These are phyloP conservation scores for Pascua guehoae DNA, from an alignment of 1,284 basidiomycete species.

Conservation along the genomic window DNA sequence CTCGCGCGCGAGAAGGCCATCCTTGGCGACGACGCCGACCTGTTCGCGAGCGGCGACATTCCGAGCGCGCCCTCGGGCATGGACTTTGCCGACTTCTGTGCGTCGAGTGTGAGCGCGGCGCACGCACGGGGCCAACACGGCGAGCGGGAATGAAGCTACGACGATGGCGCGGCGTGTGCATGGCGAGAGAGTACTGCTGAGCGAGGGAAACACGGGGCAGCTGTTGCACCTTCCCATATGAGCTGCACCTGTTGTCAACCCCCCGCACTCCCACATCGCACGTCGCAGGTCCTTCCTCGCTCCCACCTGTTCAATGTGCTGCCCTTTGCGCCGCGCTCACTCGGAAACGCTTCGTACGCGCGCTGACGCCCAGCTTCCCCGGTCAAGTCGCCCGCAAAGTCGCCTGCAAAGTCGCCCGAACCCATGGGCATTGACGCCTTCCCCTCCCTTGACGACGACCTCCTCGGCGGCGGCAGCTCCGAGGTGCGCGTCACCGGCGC, in stretches of 20 bases:
- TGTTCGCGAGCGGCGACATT: constrained; percentile 40
- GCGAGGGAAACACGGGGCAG: too few species aligned
- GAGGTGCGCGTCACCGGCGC: constrained; percentile 73
- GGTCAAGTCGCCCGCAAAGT: constrained; percentile 5
- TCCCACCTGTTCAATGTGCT: too few species aligned
- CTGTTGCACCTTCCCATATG: too few species aligned
- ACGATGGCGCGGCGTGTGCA: neutral
- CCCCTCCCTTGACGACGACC: constrained; percentile 58
- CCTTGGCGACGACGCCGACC: constrained; percentile 48
- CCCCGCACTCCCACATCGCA: too few species aligned
- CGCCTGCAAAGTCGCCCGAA: neutral
- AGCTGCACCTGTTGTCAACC: too few species aligned
- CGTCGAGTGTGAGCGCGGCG: constrained; percentile 7
- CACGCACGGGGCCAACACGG: neutral
- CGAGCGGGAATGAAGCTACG: neutral
- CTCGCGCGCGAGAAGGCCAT: constrained; percentile 48
- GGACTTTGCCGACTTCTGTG: constrained; percentile 39
- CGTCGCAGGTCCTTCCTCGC: too few species aligned
- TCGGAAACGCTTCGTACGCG: constrained; percentile 2
- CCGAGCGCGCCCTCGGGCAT: constrained; percentile 41
- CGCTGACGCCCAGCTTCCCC: constrained; percentile 1
- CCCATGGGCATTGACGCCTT: constrained; percentile 57
- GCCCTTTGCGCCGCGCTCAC: neutral
- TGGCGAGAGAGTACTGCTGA: too few species aligned
- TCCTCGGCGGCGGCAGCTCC: constrained; percentile 4